These are phyloP conservation scores for Adansonia digitata DNA, from an alignment of 345 rosid genomes.

Conservation along the genomic window DNA sequence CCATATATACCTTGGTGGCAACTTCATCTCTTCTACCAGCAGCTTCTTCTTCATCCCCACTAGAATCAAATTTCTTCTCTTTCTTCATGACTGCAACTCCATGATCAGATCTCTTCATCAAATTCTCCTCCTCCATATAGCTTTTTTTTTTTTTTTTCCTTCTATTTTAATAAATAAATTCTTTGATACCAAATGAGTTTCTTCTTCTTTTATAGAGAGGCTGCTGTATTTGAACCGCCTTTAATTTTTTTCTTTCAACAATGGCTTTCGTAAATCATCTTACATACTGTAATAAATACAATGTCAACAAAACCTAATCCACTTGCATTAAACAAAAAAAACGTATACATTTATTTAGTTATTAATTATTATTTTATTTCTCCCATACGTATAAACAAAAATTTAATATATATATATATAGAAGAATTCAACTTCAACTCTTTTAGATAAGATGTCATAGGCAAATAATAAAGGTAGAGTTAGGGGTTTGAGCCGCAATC, in stretches of 20 bases:
- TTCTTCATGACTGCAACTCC: slow-evolving; percentile 16
- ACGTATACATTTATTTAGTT: neutral
- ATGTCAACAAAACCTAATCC: slow-evolving; percentile 49
- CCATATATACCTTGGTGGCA: no score
- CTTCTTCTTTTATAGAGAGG: slow-evolving; percentile 22
- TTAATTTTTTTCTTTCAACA: neutral
- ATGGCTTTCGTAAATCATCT: neutral
- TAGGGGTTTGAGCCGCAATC: slow-evolving; percentile 29
- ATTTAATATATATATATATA: neutral
- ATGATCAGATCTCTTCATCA: slow-evolving; percentile 18
- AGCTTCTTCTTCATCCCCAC: slow-evolving; percentile 22
- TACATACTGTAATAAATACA: slow-evolving; percentile 14
- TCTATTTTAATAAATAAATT: slow-evolving; percentile 21
- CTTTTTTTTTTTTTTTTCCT: slow-evolving; percentile 9
- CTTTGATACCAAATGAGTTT: neutral
- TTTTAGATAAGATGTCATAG: slow-evolving; percentile 7
- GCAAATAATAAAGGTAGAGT: neutral
- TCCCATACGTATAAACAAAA: slow-evolving; percentile 15
- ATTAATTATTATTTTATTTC: neutral
- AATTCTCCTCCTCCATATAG: slow-evolving; percentile 29
- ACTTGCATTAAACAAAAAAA: slow-evolving; percentile 30
- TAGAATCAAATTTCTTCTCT: slow-evolving; percentile 27
- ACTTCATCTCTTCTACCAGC: no score
- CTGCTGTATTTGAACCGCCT: slow-evolving; percentile 55
- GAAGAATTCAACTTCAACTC: slow-evolving; percentile 44